Evolutionary conservation across 2,329 filamentous ascomycete species (phyloP), one percentile per base, ranked within the genome.

Genomic region (Capronia coronata): DNA sequence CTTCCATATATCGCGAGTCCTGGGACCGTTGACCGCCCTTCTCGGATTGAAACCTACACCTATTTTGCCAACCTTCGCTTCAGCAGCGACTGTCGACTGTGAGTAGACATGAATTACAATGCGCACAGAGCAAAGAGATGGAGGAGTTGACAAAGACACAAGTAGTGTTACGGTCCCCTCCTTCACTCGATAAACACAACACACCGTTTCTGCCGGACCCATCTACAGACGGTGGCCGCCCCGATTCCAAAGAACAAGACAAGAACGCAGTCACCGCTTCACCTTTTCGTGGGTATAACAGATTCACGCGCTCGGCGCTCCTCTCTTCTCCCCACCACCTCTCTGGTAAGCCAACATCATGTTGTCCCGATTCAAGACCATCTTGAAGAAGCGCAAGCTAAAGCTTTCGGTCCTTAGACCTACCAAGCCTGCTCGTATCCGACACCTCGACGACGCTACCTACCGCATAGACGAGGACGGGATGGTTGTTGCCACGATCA

Each of bases 401-500:
- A 54, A 43, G 19, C 25, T 44, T 18, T 27, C 35, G 18, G 16
- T 41, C 27, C 22, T 46, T 16, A 50, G 41, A 46, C 48, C 52
- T 5, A 30, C 18, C n/a, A 46, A 32, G 14, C 52, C 43, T n/a
- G 32, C 11, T 32, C 48, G 34, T 16, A 44, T 54, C 18, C 48
- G 52, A 10, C 48, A 35, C 18, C 44, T 54, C 23, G 48, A 48
- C 27, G 30, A 48, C 52, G 44, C 48, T 21, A 38, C 43, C n/a
- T 23, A 42, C 19, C 47, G 32, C 3, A 38, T 16, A 19, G 25
- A 57, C 37, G 34, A 54, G 45, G 44, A 49, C 54, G 61, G 72
- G 65, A 78, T 78, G 75, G 77, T 79, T 66, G 78, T 81, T 61
- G 77, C 78, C 66, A 81, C 78, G 56, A 81, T 81, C 68, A 81